These are phyloP conservation scores for Aphanocladium album DNA, from an alignment of 2,329 filamentous ascomycete species.

Conservation along the genomic window DNA sequence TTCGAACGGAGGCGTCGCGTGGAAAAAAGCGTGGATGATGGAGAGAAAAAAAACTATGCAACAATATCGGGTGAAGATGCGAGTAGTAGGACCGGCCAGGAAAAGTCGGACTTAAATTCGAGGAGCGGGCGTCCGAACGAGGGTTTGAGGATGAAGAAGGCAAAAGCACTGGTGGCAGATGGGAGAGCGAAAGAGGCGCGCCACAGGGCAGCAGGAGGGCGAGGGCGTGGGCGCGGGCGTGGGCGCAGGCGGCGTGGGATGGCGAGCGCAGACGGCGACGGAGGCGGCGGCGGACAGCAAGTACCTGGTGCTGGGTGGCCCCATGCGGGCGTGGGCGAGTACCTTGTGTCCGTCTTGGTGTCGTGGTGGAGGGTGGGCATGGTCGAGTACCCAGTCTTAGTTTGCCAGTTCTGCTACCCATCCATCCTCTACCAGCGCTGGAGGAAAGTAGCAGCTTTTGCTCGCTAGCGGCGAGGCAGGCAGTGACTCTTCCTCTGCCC, in stretches of 20 bases:
- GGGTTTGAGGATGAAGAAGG: slow-evolving; percentile 2
- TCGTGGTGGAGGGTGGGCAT: not conserved
- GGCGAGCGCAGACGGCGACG: not conserved
- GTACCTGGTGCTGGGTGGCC: not conserved
- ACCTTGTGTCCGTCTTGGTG: not conserved
- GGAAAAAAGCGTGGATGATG: not conserved
- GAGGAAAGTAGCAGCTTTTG: not conserved
- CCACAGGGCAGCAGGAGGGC: not conserved
- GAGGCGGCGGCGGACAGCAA: not conserved
- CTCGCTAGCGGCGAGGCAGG: no score
- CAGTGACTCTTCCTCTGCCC: not conserved
- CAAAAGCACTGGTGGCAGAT: slow-evolving; percentile 9
- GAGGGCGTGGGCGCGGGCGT: not conserved
- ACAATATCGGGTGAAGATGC: not conserved
- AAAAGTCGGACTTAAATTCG: not conserved
- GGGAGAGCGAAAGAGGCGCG: slow-evolving; percentile 4
- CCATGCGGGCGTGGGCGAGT: not conserved
- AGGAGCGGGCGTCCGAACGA: not conserved
- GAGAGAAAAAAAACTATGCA: not conserved
- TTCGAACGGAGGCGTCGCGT: not conserved
- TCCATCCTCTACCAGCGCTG: no score
- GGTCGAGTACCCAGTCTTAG: not conserved
- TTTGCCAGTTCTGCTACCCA: no score
- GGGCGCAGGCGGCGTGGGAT: not conserved
- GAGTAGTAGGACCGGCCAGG: not conserved